phyloP scores from a whole-genome alignment of 1,139 yeast species.

The Zhuliangozyma parablackwelliae region DNA sequence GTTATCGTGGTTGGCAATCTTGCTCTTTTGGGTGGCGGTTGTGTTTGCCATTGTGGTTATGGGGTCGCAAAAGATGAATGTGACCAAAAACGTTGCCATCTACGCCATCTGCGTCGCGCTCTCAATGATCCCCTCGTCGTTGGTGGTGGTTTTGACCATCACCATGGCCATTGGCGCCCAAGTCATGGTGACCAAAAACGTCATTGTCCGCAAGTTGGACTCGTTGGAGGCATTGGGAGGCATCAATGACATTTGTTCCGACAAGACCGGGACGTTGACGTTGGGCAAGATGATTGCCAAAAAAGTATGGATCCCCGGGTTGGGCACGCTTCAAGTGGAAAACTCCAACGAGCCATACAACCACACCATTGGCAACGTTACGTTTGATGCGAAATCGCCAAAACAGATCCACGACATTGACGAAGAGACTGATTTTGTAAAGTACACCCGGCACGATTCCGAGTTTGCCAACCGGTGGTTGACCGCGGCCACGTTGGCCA shows the following conservation, averaged over 20 bases:
- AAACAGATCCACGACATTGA: slow-evolving; percentile 31
- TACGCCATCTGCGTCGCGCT: slow-evolving; percentile 81
- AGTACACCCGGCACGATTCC: slow-evolving; percentile 18
- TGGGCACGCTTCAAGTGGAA: slow-evolving; percentile 61
- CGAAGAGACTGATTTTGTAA: slow-evolving; percentile 31
- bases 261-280: slow-evolving; percentile 79
- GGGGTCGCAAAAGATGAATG: slow-evolving; percentile 70
- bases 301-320: slow-evolving; percentile 72
- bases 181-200: slow-evolving; percentile 67
- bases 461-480: slow-evolving; percentile 45
- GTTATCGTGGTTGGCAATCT: slow-evolving; percentile 66
- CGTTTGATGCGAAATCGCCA: slow-evolving; percentile 41
- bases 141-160: slow-evolving; percentile 75
- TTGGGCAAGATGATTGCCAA: slow-evolving; percentile 76
- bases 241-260: slow-evolving; percentile 75
- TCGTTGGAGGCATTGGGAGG: slow-evolving; percentile 80
- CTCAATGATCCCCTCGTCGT: slow-evolving; percentile 80
- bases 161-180: slow-evolving; percentile 87
- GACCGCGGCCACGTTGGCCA: slow-evolving; percentile 63
- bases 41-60: slow-evolving; percentile 73
- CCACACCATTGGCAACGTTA: slow-evolving; percentile 62
- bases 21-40: slow-evolving; percentile 67
- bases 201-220: slow-evolving; percentile 73
- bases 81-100: slow-evolving; percentile 68
- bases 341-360: slow-evolving; percentile 67